Base-by-base conservation (phyloP, 345 rosid genomes). In the Bruguiera parviflora region DNA sequence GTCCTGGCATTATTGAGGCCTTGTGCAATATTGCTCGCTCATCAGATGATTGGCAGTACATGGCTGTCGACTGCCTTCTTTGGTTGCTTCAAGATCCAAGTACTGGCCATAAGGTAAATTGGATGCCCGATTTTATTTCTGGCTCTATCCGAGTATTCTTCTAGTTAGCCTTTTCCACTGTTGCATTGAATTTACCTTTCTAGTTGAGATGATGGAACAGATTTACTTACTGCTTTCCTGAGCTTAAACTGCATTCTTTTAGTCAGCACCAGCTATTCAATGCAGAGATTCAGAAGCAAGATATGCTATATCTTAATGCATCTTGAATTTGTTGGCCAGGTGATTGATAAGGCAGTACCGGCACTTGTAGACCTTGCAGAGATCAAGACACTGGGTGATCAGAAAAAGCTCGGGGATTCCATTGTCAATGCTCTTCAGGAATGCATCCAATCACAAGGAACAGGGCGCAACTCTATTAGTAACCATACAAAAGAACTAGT, bases 41-140 rank as follows among this genome's bases (percentile, higher is more conserved):
- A 52, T 92, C 98, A 6, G 99, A 96, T 86, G 99, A 96, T 81
- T 96, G 99, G 99, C 99, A 96, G 74, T 92, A 85, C 71, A 92
- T 96, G 99, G 96, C 99, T 10, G 85, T 92, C 3, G 99, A 90
- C 67, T 96, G 99, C 84, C 98, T 96, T 75, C 90, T 92, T 59
- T 96, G 99, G 99, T 72, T 96, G 76, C 91, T 96, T 35, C 98
- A 92, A 80, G 99, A 92, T 76, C 92, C 91, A 27, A 92, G 76
- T 59, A 86, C 99, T 5, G 88, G 89, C 78, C 88, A 84, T 61
- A 95, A 92, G 92, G 96, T 88, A 76, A 58, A 33, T 67, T 63
- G n/a, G 25, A 51, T 51, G 49, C 13, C 18, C 15, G 49, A 13
- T 43, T 43, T 43, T 43, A 43, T 43, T 43, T 43, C 47, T 11